Evolutionary conservation across 1,284 basidiomycete species (phyloP), one percentile per base, ranked within the genome.

Genomic region (Agaricales sp.): DNA sequence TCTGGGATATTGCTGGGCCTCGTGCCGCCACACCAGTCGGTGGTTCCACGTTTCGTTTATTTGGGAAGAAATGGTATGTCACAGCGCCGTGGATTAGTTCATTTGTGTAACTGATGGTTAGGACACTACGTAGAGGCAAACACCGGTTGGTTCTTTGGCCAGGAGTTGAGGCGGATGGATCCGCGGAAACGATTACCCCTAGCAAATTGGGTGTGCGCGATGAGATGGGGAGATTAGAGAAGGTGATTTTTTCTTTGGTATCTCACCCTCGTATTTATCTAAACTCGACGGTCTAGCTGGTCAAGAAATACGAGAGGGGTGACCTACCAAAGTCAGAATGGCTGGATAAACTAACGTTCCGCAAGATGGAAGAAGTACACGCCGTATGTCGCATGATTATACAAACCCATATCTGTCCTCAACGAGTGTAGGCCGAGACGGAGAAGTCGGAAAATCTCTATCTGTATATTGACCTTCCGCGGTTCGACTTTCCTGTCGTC

Each of bases 401-500:
- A n/a, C 22, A 23, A 30, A 6, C 14, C 14, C 14, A 30, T 14
- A 30, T 6, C 26, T 30, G 6, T 30, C 26, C 26, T 30, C 14
- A 30, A 30, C 14, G 26, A 6, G 14, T 12, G 1, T 57, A 93
- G 90, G 80, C 80, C 4, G 92, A 94, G 63, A 82, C 90, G 0
- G 81, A 82, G 58, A 92, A 92, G 61, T 94, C 91, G 0, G 80
- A 92, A 52, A 87, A 90, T 57, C 69, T 96, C 20, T 97, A 91
- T 60, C 74, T 99, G 3, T 98, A 98, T 62, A 82, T 99, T 43
- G 95, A 99, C 66, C 64, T 99, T 30, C 96, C 95, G 0, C 78
- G 91, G n/a, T 99, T 97, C 60, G 95, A 98, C 61, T 94, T 97
- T 61, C 95, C 96, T 0, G 85, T 99, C n/a, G 86, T 99, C 44